Percentiles rank a stretch among this genome's conserved stretches.
Evolutionary conservation across 2,329 filamentous ascomycete species (phyloP).

Genomic region (Mycosphaerella sp.): DNA sequence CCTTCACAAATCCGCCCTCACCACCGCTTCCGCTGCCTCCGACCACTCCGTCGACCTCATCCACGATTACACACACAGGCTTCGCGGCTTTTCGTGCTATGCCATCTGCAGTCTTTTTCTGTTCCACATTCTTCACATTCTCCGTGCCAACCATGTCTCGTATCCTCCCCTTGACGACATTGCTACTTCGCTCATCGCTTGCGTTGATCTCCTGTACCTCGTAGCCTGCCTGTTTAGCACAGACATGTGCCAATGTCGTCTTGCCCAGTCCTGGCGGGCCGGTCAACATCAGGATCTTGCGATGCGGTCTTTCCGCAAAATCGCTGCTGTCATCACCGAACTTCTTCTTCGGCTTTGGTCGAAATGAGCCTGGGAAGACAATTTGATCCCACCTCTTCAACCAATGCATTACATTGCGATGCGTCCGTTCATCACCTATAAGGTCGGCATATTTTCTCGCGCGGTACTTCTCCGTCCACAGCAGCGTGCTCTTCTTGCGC

Average conservation of each 20-base stretch:
- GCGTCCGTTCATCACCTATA: slow-evolving; percentile 89
- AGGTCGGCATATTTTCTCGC: slow-evolving; percentile 87
- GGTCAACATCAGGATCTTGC: slow-evolving; percentile 83
- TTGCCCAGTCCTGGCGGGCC: slow-evolving; percentile 92
- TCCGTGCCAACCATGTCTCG: slow-evolving; percentile 89
- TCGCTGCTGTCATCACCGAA: slow-evolving; percentile 39
- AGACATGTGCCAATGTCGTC: slow-evolving; percentile 93
- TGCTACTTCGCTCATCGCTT: slow-evolving; percentile 83
- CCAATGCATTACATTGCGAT: slow-evolving; percentile 85
- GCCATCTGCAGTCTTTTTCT: slow-evolving; percentile 43
- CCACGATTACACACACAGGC: slow-evolving; percentile 88
- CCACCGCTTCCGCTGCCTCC: slow-evolving; percentile 65
- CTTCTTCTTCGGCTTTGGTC: slow-evolving; percentile 48
- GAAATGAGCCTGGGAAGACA: slow-evolving; percentile 75
- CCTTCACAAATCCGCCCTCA: slow-evolving; percentile 93
- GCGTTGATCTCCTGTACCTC: slow-evolving; percentile 97
- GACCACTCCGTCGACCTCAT: slow-evolving; percentile 94
- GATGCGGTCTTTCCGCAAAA: slow-evolving; percentile 62
- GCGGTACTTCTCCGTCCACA: slow-evolving; percentile 98
- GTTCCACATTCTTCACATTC: slow-evolving; percentile 70
- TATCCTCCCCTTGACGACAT: slow-evolving; percentile 87
- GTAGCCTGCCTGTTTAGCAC: slow-evolving; percentile 89
- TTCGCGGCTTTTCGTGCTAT: slow-evolving; percentile 67
- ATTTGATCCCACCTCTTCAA: slow-evolving; percentile 89
- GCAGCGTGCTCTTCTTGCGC: slow-evolving; percentile 44